A percentile compares a stretch with the other conserved stretches of the same genome.
Conservation (phyloP, 148 eudicot genomes). For the Rhododendron ovatum region DNA sequence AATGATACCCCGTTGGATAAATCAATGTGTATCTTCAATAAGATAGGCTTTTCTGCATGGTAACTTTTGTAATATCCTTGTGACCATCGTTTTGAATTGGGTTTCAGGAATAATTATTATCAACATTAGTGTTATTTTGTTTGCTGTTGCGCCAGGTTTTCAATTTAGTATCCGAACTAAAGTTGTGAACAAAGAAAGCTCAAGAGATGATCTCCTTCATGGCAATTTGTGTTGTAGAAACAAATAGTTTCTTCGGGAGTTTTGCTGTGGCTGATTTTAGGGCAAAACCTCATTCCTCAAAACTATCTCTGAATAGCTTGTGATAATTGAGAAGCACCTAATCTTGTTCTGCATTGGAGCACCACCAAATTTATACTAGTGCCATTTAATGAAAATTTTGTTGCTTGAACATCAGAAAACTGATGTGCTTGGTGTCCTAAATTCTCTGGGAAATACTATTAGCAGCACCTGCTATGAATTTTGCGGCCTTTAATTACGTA, state of each 20-base stretch:
- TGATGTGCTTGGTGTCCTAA: background rate
- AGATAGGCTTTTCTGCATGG: background rate
- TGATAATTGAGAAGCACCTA: background rate
- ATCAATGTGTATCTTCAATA: background rate
- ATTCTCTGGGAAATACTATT: background rate
- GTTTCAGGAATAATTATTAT: no score
- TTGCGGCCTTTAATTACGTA: background rate
- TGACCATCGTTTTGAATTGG: no score
- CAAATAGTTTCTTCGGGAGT: background rate
- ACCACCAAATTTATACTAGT: background rate
- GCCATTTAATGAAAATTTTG: background rate
- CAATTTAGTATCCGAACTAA: background rate
- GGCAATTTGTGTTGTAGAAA: background rate
- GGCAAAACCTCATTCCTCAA: background rate
- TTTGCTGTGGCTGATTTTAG: background rate
- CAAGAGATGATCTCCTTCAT: background rate
- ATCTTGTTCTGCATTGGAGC: background rate
- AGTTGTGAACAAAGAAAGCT: background rate
- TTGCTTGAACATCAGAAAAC: background rate
- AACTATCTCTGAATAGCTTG: background rate
- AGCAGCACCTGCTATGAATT: background rate
- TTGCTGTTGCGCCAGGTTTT: background rate
- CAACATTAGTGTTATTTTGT: background rate
- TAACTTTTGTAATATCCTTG: background rate
- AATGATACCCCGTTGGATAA: background rate